A percentile compares a stretch with the other conserved stretches of the same genome.
These are phyloP conservation scores for Reticulascus tulasneorum DNA, from an alignment of 2,329 filamentous ascomycete species.

Conservation along the genomic window DNA sequence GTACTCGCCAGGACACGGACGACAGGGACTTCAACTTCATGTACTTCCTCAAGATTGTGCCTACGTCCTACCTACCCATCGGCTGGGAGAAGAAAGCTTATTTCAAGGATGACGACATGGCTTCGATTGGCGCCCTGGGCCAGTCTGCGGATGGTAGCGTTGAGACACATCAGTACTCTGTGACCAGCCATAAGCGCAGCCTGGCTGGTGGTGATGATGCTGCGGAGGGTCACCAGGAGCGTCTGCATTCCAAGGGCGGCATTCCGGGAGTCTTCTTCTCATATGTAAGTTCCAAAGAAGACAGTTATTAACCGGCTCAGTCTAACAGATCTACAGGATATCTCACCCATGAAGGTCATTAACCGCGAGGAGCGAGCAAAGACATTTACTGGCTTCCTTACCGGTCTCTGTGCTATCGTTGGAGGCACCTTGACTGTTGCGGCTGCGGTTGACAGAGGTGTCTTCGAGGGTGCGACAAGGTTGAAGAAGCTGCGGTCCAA, in stretches of 20 bases:
- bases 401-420: conserved; percentile 89
- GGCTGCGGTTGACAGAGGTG: conserved; percentile 81
- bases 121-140: conserved; percentile 66
- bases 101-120: conserved; percentile 43
- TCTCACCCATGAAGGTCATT: conserved; percentile 99
- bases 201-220: conserved; percentile 78
- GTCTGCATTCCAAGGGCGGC: conserved; percentile 81
- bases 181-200: conserved; percentile 92
- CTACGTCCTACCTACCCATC: conserved; percentile 88
- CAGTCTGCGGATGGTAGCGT: conserved; percentile 70
- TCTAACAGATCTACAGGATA: conserved; percentile 69
- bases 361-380: conserved; percentile 90
- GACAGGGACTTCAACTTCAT: conserved; percentile 93
- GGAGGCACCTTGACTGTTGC: conserved; percentile 95
- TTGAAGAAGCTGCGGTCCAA: conserved; percentile 81
- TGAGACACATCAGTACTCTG: conserved; percentile 97
- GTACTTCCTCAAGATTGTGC: conserved; percentile 99
- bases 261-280: conserved; percentile 99
- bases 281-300: conserved; percentile 61
- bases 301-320: conserved; percentile 19
- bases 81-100: conserved; percentile 69
- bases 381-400: conserved; percentile 86
- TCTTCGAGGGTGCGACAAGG: conserved; percentile 83
- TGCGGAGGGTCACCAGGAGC: conserved; percentile 86
- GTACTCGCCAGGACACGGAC: conserved; percentile 68